These are phyloP conservation scores for Paecilomyces sp. DNA, from an alignment of 2,329 filamentous ascomycete genomes.

Conservation along the genomic window DNA sequence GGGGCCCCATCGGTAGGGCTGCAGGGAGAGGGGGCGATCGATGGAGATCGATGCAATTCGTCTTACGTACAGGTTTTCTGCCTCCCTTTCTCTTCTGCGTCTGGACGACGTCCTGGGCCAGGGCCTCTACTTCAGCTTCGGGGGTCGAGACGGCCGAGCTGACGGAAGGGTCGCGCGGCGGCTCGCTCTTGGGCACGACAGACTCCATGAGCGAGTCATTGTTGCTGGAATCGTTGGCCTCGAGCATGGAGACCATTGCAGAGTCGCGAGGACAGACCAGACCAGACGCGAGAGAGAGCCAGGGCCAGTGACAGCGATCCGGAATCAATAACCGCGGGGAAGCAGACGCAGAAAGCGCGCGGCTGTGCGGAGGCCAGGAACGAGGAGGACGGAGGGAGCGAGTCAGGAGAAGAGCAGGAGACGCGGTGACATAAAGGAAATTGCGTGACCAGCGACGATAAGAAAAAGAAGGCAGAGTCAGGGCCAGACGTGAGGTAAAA, in stretches of 20 bases:
- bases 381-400: slow-evolving; percentile 23
- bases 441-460: slow-evolving; percentile 15
- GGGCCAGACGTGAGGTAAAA: slow-evolving; percentile 32
- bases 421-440: slow-evolving; percentile 35
- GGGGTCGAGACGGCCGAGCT: slow-evolving; percentile 41
- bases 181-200: slow-evolving; percentile 36
- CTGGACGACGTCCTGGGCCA: slow-evolving; percentile 37
- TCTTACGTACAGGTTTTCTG: slow-evolving; percentile 76
- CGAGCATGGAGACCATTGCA: slow-evolving; percentile 40
- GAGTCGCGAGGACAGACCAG: not conserved
- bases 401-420: slow-evolving; percentile 8
- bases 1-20: slow-evolving; percentile 20
- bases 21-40: not conserved
- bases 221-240: slow-evolving; percentile 29
- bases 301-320: not conserved
- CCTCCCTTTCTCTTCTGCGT: slow-evolving; percentile 91
- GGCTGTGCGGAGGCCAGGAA: slow-evolving; percentile 32
- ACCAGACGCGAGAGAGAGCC: not conserved
- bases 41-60: not conserved
- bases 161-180: slow-evolving; percentile 34
- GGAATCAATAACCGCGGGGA: slow-evolving; percentile 4
- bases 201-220: slow-evolving; percentile 35
- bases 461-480: slow-evolving; percentile 10
- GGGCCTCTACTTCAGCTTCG: slow-evolving; percentile 34
- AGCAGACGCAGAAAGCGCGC: slow-evolving; percentile 29